phyloP scores from a whole-genome alignment of 257 asterid species.

The Forsythia viridissima region DNA sequence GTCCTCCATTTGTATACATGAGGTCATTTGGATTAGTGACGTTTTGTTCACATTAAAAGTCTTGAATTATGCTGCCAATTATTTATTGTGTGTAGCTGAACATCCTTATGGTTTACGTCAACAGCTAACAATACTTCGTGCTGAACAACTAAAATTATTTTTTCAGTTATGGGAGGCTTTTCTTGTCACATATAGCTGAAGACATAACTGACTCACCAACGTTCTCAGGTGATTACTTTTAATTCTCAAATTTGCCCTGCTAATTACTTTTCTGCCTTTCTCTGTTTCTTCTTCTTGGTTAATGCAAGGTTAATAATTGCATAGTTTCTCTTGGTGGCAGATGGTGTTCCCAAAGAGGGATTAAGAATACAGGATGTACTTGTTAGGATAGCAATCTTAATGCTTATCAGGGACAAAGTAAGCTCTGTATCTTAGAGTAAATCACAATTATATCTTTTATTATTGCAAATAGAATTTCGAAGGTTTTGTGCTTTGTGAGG shows the following conservation, averaged over 20 bases:
- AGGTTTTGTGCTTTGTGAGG: neutral
- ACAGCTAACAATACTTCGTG: neutral
- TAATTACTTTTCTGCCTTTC: constrained; percentile 12
- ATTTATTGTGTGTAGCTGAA: constrained; percentile 15
- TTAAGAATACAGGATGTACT: constrained; percentile 84
- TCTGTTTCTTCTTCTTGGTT: constrained; percentile 27
- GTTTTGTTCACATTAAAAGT: neutral
- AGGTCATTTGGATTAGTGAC: neutral
- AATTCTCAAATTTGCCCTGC: constrained; percentile 13
- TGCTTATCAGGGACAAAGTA: constrained; percentile 80
- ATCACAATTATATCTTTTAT: neutral
- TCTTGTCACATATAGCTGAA: constrained; percentile 74
- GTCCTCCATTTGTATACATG: neutral
- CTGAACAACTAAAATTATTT: constrained; percentile 21
- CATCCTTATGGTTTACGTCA: constrained; percentile 6
- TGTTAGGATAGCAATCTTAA: constrained; percentile 70
- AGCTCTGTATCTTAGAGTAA: constrained; percentile 26
- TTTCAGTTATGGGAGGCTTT: constrained; percentile 76
- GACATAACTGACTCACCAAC: constrained; percentile 68
- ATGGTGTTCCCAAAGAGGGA: constrained; percentile 99
- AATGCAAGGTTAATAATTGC: constrained; percentile 17
- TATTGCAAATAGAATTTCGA: neutral
- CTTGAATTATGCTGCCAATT: constrained; percentile 1
- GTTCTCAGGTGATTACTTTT: constrained; percentile 65
- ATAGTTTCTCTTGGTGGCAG: constrained; percentile 47